A percentile compares a stretch with the other conserved stretches of the same genome.
Conservation (phyloP, 2,329 filamentous ascomycete genomes). For the Verticillium isaacii region DNA sequence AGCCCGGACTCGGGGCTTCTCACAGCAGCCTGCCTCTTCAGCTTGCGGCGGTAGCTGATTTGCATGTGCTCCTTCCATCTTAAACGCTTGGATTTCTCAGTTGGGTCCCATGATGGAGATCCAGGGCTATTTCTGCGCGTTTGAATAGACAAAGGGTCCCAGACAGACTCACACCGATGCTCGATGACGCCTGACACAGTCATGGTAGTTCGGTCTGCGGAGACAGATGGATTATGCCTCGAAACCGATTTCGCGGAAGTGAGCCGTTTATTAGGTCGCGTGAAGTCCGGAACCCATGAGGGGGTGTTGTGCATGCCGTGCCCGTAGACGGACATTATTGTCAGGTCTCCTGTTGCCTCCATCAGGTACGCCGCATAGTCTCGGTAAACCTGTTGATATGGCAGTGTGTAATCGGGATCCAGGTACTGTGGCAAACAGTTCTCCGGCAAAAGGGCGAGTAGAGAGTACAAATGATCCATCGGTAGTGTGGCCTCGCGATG, state of each 20-base stretch:
- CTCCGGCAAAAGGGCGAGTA: slow-evolving; percentile 8
- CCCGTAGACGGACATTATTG: background rate
- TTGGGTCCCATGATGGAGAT: no score
- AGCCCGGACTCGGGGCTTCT: background rate
- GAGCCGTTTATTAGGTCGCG: background rate
- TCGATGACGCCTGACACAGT: background rate
- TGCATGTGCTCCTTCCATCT: no score
- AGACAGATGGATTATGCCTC: background rate
- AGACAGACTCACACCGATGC: background rate
- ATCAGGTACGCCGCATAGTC: background rate
- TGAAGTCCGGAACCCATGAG: background rate
- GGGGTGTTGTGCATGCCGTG: background rate
- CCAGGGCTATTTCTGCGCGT: no score
- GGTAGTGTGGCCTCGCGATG: slow-evolving; percentile 11
- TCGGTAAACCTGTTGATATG: background rate
- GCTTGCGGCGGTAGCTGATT: background rate
- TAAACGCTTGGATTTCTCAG: no score
- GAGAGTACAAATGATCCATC: slow-evolving; percentile 17
- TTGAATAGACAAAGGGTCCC: no score
- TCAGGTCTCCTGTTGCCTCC: background rate
- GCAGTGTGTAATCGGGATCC: background rate
- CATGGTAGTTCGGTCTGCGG: background rate
- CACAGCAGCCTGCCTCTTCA: background rate
- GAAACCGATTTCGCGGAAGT: background rate
- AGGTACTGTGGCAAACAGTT: background rate